Percentiles rank a stretch among this genome's conserved stretches.
Evolutionary conservation across 2,329 filamentous ascomycete species (phyloP).

Genomic region (Paecilomyces fulvus): DNA sequence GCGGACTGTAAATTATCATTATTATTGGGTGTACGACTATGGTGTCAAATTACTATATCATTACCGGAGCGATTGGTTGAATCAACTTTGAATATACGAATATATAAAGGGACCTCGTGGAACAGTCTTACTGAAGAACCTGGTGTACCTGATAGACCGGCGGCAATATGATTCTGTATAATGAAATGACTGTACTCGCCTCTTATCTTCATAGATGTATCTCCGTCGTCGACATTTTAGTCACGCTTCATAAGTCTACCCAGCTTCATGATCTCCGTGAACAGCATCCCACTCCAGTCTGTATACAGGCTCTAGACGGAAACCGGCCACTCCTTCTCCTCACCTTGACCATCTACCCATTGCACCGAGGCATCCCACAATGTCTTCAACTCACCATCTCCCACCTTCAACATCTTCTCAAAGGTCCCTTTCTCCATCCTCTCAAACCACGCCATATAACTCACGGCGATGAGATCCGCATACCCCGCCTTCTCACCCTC

Average conservation of each 20-base stretch:
- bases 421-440: slow-evolving; percentile 15
- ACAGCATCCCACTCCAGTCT: no score
- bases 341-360: slow-evolving; percentile 25
- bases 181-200: slow-evolving; percentile 1
- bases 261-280: neutral
- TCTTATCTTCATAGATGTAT: no score
- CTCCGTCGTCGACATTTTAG: no score
- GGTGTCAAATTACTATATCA: neutral
- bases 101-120: neutral
- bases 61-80: neutral
- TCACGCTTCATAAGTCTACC: no score
- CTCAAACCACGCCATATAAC: slow-evolving; percentile 18
- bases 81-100: neutral
- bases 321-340: slow-evolving; percentile 24
- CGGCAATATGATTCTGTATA: neutral
- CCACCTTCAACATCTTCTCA: slow-evolving; percentile 15
- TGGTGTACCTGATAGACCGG: neutral
- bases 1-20: slow-evolving; percentile 30
- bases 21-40: slow-evolving; percentile 1
- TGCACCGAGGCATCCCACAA: slow-evolving; percentile 22
- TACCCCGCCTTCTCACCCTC: slow-evolving; percentile 23
- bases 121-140: neutral
- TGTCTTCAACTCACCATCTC: slow-evolving; percentile 18
- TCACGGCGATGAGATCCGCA: slow-evolving; percentile 21
- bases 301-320: slow-evolving; percentile 1